Evolutionary conservation across 1,284 basidiomycete genomes (phyloP).

Genomic region (Cryptococcus sp.): DNA sequence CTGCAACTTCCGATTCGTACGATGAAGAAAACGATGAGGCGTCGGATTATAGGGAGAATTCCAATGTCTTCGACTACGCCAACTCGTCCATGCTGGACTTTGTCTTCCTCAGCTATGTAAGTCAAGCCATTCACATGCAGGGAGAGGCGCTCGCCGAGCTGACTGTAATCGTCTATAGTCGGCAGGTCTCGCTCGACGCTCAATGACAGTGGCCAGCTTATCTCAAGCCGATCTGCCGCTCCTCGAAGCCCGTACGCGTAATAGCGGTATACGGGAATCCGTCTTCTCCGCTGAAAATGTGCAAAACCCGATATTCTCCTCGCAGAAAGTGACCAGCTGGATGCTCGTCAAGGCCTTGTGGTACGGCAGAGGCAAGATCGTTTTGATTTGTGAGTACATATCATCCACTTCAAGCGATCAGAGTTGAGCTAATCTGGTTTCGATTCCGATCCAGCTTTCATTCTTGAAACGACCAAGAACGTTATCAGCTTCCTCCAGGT

Average conservation of each 20-base stretch:
- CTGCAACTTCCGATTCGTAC: constrained; percentile 8
- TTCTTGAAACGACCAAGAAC: constrained; percentile 34
- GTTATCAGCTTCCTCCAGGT: constrained; percentile 39
- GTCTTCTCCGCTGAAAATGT: constrained; percentile 8
- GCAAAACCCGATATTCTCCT: constrained; percentile 6
- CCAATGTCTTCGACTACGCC: constrained; percentile 47
- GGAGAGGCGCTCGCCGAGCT: no score
- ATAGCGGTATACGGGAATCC: constrained; percentile 21
- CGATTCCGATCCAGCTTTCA: constrained; percentile 27
- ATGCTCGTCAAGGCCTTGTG: constrained; percentile 37
- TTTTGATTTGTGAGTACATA: constrained; percentile 36
- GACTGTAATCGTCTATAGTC: background rate
- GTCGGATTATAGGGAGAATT: constrained; percentile 9
- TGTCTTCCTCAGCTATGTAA: constrained; percentile 44
- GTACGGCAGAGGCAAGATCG: constrained; percentile 30
- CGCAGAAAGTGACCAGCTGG: constrained; percentile 32
- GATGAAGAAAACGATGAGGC: constrained; percentile 10
- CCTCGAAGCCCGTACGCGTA: constrained; percentile 41
- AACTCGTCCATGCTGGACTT: constrained; percentile 47
- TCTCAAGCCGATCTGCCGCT: constrained; percentile 43
- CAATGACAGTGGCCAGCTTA: constrained; percentile 34
- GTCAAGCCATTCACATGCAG: constrained; percentile 9
- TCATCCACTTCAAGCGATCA: background rate
- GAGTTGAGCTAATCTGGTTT: background rate
- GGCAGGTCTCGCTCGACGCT: constrained; percentile 37